Conservation (phyloP, 2,329 filamentous ascomycete species). For the Colletotrichum spaethianum region DNA sequence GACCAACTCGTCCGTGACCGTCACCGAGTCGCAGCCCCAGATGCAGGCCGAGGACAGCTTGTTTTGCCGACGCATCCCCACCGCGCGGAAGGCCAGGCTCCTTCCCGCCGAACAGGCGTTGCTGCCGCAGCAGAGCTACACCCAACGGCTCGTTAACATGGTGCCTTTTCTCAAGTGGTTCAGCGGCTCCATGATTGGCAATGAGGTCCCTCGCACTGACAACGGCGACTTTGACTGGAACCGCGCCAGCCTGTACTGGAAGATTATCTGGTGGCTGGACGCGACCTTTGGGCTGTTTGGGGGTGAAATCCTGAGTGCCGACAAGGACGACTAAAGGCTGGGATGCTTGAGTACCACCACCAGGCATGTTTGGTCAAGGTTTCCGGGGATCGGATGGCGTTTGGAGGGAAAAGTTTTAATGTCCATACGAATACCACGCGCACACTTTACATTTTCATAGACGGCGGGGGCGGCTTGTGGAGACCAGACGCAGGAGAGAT, state of each 20-base stretch:
- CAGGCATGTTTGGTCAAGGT: neutral
- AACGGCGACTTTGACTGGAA: conserved; percentile 84
- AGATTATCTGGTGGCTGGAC: conserved; percentile 75
- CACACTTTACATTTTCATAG: conserved; percentile 7
- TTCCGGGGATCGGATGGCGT: conserved; percentile 8
- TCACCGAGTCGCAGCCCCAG: conserved; percentile 51
- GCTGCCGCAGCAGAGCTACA: conserved; percentile 76
- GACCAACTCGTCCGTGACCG: conserved; percentile 59
- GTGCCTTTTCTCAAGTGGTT: conserved; percentile 82
- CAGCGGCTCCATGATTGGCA: conserved; percentile 80
- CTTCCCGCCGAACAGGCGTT: conserved; percentile 80
- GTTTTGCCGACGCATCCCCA: conserved; percentile 76
- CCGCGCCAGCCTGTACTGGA: conserved; percentile 77
- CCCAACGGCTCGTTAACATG: conserved; percentile 74
- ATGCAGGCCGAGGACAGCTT: conserved; percentile 54
- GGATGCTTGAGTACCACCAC: neutral
- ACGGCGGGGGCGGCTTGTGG: neutral
- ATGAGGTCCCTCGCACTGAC: conserved; percentile 80
- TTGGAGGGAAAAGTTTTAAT: conserved; percentile 14
- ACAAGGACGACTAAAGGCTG: conserved; percentile 71
- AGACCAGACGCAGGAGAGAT: no score
- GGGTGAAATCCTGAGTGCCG: conserved; percentile 69
- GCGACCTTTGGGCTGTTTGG: conserved; percentile 71
- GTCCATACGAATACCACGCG: conserved; percentile 15
- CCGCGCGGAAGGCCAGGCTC: conserved; percentile 75